Evolutionary conservation across 1,139 yeast genomes (phyloP).

Genomic region (Geotrichum carabidarum): DNA sequence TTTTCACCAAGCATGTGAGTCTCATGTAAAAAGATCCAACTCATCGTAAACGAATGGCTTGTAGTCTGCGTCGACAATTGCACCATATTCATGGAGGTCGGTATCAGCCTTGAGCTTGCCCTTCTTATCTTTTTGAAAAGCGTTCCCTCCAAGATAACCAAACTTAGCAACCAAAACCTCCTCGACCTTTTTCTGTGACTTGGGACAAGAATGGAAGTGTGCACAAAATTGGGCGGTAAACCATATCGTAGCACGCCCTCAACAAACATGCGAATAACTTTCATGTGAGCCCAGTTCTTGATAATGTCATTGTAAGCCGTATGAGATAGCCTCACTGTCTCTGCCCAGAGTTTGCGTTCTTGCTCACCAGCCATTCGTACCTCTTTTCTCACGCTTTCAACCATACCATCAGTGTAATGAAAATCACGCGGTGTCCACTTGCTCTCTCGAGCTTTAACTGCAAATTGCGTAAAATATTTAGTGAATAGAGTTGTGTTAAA

Average conservation of each 20-base stretch:
- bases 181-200: conserved; percentile 51
- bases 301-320: conserved; percentile 85
- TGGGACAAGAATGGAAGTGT: conserved; percentile 47
- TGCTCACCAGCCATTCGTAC: conserved; percentile 66
- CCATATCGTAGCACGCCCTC: conserved; percentile 88
- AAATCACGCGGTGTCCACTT: conserved; percentile 94
- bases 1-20: not conserved
- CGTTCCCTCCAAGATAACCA: conserved; percentile 88
- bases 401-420: conserved; percentile 71
- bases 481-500: conserved; percentile 81
- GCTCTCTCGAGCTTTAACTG: conserved; percentile 67
- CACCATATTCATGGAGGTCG: conserved; percentile 77
- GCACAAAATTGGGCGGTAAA: conserved; percentile 84
- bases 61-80: conserved; percentile 87
- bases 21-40: conserved; percentile 17
- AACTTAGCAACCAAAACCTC: conserved; percentile 64
- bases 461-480: conserved; percentile 67
- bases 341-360: conserved; percentile 71
- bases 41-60: conserved; percentile 71
- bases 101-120: conserved; percentile 57
- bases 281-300: conserved; percentile 84
- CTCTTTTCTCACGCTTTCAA: conserved; percentile 70
- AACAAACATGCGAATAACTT: conserved; percentile 56
- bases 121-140: conserved; percentile 58
- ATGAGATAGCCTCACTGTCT: conserved; percentile 71